Conservation (phyloP, 202 grass and related monocot species). For the Carex sylvatica region DNA sequence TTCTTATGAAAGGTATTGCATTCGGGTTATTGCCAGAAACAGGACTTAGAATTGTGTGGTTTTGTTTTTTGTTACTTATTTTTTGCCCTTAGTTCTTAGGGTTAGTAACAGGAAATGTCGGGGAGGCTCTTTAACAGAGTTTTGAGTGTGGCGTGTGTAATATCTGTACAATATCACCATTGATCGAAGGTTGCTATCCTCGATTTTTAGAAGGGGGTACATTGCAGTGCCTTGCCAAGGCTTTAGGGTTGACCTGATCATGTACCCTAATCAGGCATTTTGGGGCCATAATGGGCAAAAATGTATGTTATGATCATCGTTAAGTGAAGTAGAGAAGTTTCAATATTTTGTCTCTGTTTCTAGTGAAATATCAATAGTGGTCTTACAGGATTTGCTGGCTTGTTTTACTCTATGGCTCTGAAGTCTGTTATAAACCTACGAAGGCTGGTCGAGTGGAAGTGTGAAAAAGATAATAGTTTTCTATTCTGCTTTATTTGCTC, state of each 20-base stretch:
- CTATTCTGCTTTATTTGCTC: too few relatives aligned
- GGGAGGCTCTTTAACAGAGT: slow-evolving; percentile 29
- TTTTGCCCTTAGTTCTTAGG: slow-evolving; percentile 21
- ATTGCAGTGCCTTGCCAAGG: slow-evolving; percentile 11
- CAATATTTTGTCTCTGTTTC: not conserved
- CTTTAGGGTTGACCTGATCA: slow-evolving; percentile 23
- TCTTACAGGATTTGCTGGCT: not conserved
- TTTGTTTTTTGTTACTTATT: slow-evolving; percentile 32
- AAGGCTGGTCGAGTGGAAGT: too few relatives aligned
- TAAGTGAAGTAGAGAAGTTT: not conserved
- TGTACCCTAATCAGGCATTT: slow-evolving; percentile 29
- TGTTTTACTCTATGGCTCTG: not conserved
- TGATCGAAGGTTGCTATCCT: slow-evolving; percentile 59
- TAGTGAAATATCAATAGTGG: not conserved
- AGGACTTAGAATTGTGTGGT: slow-evolving; percentile 28
- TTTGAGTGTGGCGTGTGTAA: slow-evolving; percentile 35
- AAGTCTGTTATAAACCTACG: too few relatives aligned
- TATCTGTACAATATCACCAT: slow-evolving; percentile 34
- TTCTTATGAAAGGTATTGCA: slow-evolving; percentile 29
- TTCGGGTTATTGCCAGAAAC: slow-evolving; percentile 45
- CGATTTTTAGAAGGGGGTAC: slow-evolving; percentile 62
- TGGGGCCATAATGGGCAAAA: not conserved
- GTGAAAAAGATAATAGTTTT: too few relatives aligned
- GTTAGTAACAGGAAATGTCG: not conserved
- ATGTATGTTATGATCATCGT: slow-evolving; percentile 18